phyloP scores from a whole-genome alignment of 176 grass and related monocot species.

The Oryza punctata region DNA sequence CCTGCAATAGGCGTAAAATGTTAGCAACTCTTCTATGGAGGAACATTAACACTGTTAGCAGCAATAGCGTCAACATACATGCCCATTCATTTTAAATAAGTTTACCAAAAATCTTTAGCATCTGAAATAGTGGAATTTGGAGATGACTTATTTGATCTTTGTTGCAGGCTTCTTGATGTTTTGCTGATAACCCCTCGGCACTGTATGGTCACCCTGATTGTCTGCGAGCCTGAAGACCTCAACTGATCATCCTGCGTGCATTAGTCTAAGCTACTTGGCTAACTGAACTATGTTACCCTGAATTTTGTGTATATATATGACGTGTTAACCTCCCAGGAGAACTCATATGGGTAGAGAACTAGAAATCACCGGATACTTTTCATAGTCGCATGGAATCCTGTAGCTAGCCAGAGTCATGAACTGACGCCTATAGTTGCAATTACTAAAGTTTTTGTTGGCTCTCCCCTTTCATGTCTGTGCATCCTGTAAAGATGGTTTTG shows the following conservation, averaged over 20 bases:
- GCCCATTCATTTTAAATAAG: background rate
- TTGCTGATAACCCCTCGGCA: background rate
- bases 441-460: background rate
- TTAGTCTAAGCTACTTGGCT: background rate
- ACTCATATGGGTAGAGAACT: background rate
- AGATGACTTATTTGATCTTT: slow-evolving; percentile 24
- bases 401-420: background rate
- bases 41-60: background rate
- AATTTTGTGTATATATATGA: slow-evolving; percentile 41
- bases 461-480: background rate
- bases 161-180: slow-evolving; percentile 23
- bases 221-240: background rate
- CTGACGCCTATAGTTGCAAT: background rate
- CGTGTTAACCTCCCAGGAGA: slow-evolving; percentile 6
- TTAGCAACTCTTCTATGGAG: background rate
- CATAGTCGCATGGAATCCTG: background rate
- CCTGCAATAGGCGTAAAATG: background rate
- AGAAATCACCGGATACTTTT: background rate
- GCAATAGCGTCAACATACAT: background rate
- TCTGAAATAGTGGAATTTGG: background rate
- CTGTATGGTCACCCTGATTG: background rate
- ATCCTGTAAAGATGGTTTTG: slow-evolving; percentile 15
- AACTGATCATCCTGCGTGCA: background rate
- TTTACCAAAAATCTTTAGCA: background rate
- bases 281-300: background rate